phyloP scores from a whole-genome alignment of 2,329 filamentous ascomycete species.

The Helotiales sp. region DNA sequence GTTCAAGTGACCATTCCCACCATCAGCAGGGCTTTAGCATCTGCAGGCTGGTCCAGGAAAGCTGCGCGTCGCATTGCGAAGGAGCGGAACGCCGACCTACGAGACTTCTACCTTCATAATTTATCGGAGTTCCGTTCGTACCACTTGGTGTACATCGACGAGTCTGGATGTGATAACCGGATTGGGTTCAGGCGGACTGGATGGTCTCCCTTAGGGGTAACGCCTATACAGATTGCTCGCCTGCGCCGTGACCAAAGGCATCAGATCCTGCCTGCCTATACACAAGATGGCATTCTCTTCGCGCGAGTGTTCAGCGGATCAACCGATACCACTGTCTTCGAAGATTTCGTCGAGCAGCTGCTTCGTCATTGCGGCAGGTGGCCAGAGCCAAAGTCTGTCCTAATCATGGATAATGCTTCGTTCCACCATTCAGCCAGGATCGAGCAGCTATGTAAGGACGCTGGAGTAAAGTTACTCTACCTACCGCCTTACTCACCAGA shows the following conservation, averaged over 20 bases:
- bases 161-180: conserved; percentile 47
- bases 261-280: conserved; percentile 39
- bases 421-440: conserved; percentile 41
- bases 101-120: conserved; percentile 45
- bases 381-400: conserved; percentile 44
- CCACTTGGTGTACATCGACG: conserved; percentile 46
- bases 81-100: conserved; percentile 44
- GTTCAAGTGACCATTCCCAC: conserved; percentile 9
- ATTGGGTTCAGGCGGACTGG: conserved; percentile 44
- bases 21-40: conserved; percentile 24
- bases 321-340: conserved; percentile 40
- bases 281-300: conserved; percentile 38
- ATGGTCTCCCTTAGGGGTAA: conserved; percentile 45
- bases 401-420: conserved; percentile 47
- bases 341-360: conserved; percentile 44
- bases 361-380: conserved; percentile 43
- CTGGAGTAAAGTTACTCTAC: conserved; percentile 35
- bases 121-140: conserved; percentile 43
- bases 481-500: conserved; percentile 34
- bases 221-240: conserved; percentile 37
- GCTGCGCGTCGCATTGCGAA: conserved; percentile 39
- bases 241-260: conserved; percentile 36
- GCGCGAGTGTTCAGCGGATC: conserved; percentile 40
- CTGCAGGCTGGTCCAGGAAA: conserved; percentile 42
- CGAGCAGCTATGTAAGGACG: conserved; percentile 38